Conservation (phyloP, 192 early-diverging fungal genomes). For the Coemansia sp. region DNA sequence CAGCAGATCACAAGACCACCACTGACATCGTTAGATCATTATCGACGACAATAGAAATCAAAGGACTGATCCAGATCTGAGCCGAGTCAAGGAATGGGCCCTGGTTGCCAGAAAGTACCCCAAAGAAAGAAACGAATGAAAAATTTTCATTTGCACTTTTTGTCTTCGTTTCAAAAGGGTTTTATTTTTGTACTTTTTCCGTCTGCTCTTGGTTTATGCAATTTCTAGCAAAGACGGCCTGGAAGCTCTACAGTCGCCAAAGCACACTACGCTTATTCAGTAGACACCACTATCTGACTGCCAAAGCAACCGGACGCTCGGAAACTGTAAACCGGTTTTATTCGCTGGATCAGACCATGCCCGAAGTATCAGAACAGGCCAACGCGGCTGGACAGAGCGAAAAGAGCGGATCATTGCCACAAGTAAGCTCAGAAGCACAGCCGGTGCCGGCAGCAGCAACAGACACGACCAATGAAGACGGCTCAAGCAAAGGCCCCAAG, state of each 20-base stretch:
- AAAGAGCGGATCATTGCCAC: background rate
- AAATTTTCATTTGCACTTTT: background rate
- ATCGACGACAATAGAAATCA: background rate
- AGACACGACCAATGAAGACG: background rate
- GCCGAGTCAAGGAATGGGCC: background rate
- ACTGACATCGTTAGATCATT: background rate
- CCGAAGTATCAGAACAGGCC: constrained; percentile 1
- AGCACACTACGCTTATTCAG: background rate
- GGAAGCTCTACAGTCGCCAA: background rate
- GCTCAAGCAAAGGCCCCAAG: background rate
- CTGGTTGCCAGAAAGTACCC: background rate
- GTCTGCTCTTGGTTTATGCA: background rate
- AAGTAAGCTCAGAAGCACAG: background rate
- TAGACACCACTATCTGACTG: background rate
- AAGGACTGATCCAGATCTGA: background rate
- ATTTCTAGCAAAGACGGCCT: background rate
- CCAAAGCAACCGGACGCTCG: background rate
- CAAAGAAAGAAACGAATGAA: background rate
- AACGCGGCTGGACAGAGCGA: background rate
- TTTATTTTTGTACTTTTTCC: background rate
- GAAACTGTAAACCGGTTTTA: background rate
- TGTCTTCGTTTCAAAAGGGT: background rate
- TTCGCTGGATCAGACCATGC: background rate
- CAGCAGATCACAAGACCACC: background rate
- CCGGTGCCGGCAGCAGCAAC: background rate